Evolutionary conservation across 768 basidiomycete species (phyloP), one percentile per base, ranked within the genome.

Genomic region (Boletus rex-veris): DNA sequence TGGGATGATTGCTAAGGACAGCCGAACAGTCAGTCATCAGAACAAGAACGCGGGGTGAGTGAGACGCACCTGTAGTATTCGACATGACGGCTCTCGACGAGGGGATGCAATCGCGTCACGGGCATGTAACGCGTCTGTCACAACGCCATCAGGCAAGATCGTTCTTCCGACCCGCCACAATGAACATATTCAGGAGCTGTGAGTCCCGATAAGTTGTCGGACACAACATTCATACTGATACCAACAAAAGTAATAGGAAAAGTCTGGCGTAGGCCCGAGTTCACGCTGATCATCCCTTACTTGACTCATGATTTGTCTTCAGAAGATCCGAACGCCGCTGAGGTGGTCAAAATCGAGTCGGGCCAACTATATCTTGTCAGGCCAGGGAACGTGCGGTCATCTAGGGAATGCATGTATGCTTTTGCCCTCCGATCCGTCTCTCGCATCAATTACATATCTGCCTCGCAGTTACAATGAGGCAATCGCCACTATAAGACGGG

Each of bases 241-340:
- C 45, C 19, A 8, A 18, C 42, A 16, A 46, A 59, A 95, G 93
- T 96, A 36, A 80, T 94, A 55, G 87, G 90, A 59, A 92, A 85
- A 82, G 92, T 97, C 71, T 95, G 92, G 92, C 91, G 94, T 95
- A 72, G 71, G 92, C 84, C 57, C 24, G 37, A 48, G 33, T 44
- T 55, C 56, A 51, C 42, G 39, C 43, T 48, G 58, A 68, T 55
- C 55, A 16, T 40, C 58, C 24, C 44, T 37, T 43, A 11, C 51
- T 49, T 18, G 39, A 48, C 67, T 74, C 61, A 75, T 58, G 36
- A 58, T 54, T 55, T 57, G 47, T 58, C 58, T 57, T 61, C 58
- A 95, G 93, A 94, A 68, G 93, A 96, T 71, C 89, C 94, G 39
- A 92, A 95, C 71, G 91, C 92, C 49, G 84, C 92, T 31, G 96